Conservation (phyloP, 345 rosid genomes). For the Aurinia saxatilis region DNA sequence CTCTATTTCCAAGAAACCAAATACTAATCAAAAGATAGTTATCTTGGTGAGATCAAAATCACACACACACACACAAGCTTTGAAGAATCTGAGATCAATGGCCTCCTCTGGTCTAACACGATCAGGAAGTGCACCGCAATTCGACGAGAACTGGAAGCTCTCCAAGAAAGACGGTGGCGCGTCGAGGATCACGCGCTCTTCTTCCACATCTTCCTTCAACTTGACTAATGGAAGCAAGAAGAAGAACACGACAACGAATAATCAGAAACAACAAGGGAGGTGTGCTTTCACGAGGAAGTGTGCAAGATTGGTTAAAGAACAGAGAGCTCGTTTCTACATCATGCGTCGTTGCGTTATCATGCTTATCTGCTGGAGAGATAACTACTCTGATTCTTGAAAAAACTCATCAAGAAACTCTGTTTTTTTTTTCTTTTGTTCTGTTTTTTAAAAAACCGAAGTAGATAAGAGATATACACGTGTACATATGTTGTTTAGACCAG, state of each 20-base stretch:
- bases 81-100: conserved; percentile 32
- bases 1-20: background rate
- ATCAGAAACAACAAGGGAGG: conserved; percentile 28
- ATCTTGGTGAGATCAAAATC: background rate
- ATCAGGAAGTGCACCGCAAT: conserved; percentile 33
- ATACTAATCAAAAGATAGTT: background rate
- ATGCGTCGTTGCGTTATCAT: conserved; percentile 82
- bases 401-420: background rate
- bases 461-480: conserved; percentile 37
- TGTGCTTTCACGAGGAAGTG: conserved; percentile 81
- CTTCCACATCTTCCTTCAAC: conserved; percentile 28
- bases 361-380: conserved; percentile 94
- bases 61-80: background rate
- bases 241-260: background rate
- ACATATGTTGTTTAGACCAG: conserved; percentile 24
- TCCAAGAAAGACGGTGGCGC: conserved; percentile 49
- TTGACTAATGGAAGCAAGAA: conserved; percentile 15
- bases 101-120: conserved; percentile 26
- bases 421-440: conserved; percentile 5
- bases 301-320: conserved; percentile 74
- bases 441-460: conserved; percentile 13
- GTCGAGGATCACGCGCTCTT: conserved; percentile 46
- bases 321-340: conserved; percentile 91
- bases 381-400: conserved; percentile 53
- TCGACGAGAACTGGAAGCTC: conserved; percentile 59